Evolutionary conservation across 1,284 basidiomycete genomes (phyloP).

Genomic region (Microbotryum silenes-acaulis): DNA sequence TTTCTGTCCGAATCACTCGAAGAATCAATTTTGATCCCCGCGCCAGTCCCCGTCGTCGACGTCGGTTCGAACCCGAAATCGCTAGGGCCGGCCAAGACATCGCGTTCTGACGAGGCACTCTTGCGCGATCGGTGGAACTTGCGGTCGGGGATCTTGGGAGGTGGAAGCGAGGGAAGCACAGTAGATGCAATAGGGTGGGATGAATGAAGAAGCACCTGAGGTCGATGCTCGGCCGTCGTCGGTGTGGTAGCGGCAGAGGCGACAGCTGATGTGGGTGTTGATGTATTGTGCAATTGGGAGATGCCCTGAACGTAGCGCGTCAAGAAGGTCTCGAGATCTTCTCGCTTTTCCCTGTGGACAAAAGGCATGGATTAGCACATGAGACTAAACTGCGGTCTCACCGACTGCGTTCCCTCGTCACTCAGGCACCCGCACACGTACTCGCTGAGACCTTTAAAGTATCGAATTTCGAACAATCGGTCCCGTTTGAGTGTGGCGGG

Average conservation of each 20-base stretch:
- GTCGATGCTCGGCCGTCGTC: background rate
- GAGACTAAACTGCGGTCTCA: too few relatives aligned
- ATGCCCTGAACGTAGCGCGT: conserved; percentile 16
- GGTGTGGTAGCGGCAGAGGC: background rate
- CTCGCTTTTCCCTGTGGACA: conserved; percentile 11
- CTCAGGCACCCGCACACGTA: too few relatives aligned
- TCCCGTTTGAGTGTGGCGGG: conserved; percentile 21
- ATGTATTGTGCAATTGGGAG: background rate
- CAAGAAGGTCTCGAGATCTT: conserved; percentile 22
- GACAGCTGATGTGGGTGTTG: background rate
- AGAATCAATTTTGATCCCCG: conserved; percentile 6
- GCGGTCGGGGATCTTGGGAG: conserved; percentile 1
- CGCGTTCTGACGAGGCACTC: background rate
- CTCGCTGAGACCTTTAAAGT: conserved; percentile 14
- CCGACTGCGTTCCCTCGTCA: too few relatives aligned
- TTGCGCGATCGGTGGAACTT: background rate
- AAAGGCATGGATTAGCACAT: too few relatives aligned
- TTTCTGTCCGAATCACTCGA: too few relatives aligned
- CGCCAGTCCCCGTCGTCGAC: conserved; percentile 22
- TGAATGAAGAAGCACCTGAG: background rate
- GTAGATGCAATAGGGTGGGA: background rate
- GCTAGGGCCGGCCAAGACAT: conserved; percentile 21
- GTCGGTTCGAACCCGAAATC: conserved; percentile 25
- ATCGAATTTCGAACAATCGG: conserved; percentile 28
- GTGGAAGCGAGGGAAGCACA: background rate